Evolutionary conservation across 176 grass and related monocot species (phyloP), one percentile per base, ranked within the genome.

Genomic region (Musa itinerans): DNA sequence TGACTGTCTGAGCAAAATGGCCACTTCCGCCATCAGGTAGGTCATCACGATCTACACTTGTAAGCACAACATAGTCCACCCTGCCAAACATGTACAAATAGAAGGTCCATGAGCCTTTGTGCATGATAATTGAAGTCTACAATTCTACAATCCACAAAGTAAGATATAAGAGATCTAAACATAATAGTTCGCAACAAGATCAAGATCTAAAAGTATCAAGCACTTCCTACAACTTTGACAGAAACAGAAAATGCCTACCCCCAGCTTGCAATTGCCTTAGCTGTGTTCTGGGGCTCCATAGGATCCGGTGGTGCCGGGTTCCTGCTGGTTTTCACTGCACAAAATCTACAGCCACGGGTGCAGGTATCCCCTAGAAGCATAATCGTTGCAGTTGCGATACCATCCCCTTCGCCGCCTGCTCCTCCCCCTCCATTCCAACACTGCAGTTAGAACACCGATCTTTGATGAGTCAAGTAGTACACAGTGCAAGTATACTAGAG

Each of bases 321-420:
- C 74, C 79, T 87, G 20, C 90, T 93, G 0, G 93, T 97, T 69
- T 97, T 97, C 0, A 97, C 93, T 1, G 88, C 90, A 72, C 94
- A 97, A 79, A 99, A 99, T 52, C 95, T 82, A 27, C 90, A 94
- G 2, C 95, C 90, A 2, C 88, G 90, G 15, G 95, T 98, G 67
- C 88, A 99, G 1, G 90, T 94, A 27, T 99, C 95, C 1, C 95
- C 90, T 9, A 94, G 95, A 65, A 94, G 80, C 95, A 94, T 99
- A 62, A 94, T 94, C 1, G 88, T 94, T 2, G 91, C 90, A 6
- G 95, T 99, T n/a, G 90, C 88, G 17, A 99, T 86, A 26, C 83
- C 88, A 17, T 89, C 95, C 34, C 86, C 86, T 87, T 91, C 88
- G 8, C 86, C 86, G 19, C 90, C 90, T 1, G 90, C 90, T 43